Base-by-base conservation (phyloP, 768 basidiomycete species). In the Suillus brevipes region DNA sequence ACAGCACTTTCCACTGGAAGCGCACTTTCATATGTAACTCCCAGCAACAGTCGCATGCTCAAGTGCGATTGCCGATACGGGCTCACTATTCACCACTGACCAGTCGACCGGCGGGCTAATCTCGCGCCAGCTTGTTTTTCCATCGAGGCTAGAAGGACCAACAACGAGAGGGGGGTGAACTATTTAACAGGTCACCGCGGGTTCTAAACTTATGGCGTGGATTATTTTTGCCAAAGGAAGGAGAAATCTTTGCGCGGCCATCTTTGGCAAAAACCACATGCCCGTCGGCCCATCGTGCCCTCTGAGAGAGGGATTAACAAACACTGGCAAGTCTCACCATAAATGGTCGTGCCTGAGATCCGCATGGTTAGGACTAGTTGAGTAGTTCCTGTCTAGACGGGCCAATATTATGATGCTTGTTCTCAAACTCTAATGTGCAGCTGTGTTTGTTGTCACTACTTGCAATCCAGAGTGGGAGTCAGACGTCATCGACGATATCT, bases 321-420 rank as follows among this genome's bases (percentile, higher is more conserved):
- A 88, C 66, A 81, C n/a, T n/a, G 74, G 3, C 28, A 28, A 28
- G 31, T 31, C 2, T 31, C 31, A 31, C 31, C 31, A 31, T 4
- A 88, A 7, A 90, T 91, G 88, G 85, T 86, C 0, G 60, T 90
- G 8, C 79, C 86, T 60, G 88, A 90, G 69, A 23, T 14, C 16
- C 13, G 47, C 47, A 91, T 89, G 74, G 87, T 72, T 90, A 87
- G 31, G n/a, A 34, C 4, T 31, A 31, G 18, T 55, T 84, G 73
- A 34, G 84, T 77, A 2, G 40, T 10, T 3, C 60, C 23, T 34
- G 38, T 55, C 45, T 16, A 7, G 12, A 57, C 10, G 23, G 16
- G 0, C 8, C 49, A 1, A 31, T 4, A 31, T 31, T 8, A 36
- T 36, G 34, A 28, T 25, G 4, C 60, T 40, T 52, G 1, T 61